phyloP scores from a whole-genome alignment of 1,139 yeast genomes.

The Yamadazyma oceani region DNA sequence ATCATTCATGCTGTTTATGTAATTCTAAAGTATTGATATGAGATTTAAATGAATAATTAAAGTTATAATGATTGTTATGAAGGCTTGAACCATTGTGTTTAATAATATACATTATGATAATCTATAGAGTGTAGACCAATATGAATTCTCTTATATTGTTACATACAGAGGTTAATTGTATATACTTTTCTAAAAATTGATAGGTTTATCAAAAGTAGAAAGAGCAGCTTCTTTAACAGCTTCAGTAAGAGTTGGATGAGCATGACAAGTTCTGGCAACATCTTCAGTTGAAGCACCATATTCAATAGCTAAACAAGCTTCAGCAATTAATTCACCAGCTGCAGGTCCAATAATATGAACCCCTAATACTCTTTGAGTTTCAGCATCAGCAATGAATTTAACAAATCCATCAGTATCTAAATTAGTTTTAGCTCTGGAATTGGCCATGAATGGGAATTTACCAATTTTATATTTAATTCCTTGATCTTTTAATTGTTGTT shows the following conservation, averaged over 20 bases:
- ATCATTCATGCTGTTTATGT: slow-evolving; percentile 64
- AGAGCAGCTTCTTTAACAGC: slow-evolving; percentile 98
- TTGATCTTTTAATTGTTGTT: slow-evolving; percentile 91
- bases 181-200: slow-evolving; percentile 57
- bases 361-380: slow-evolving; percentile 94
- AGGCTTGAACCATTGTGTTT: no score
- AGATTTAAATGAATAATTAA: not conserved
- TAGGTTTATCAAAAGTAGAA: slow-evolving; percentile 87
- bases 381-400: slow-evolving; percentile 93
- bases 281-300: slow-evolving; percentile 99
- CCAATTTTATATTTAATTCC: slow-evolving; percentile 93
- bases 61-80: not conserved
- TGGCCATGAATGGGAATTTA: slow-evolving; percentile 97
- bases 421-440: slow-evolving; percentile 99
- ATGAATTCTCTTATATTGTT: no score
- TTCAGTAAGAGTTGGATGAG: slow-evolving; percentile 97
- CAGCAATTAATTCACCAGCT: slow-evolving; percentile 99
- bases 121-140: no score
- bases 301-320: slow-evolving; percentile 95
- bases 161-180: no score
- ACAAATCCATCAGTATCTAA: slow-evolving; percentile 96
- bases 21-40: slow-evolving; percentile 35
- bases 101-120: no score
- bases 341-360: slow-evolving; percentile 97
- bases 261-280: slow-evolving; percentile 95